Conservation (phyloP, 257 asterid species). For the Solanum megistacrolobum region DNA sequence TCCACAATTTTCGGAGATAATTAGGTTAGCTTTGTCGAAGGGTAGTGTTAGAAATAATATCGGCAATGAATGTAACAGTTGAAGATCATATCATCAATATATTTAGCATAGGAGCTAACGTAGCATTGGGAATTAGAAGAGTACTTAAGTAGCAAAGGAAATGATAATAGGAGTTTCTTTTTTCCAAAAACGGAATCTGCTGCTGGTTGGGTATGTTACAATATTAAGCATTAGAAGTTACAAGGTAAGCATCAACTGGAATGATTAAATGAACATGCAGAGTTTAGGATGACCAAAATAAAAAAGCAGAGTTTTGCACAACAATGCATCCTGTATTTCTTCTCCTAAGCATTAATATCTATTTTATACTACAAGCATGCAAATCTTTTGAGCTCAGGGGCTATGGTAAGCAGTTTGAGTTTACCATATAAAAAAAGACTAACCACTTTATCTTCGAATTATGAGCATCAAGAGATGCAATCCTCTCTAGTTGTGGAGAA, state of each 20-base stretch:
- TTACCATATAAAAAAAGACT: not conserved
- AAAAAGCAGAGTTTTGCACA: not conserved
- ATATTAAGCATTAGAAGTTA: not conserved
- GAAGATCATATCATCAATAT: not conserved
- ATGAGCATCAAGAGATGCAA: constrained; percentile 84
- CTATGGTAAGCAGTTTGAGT: not conserved
- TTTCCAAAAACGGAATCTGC: not conserved
- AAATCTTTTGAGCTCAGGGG: not conserved
- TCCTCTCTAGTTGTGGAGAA: constrained; percentile 80
- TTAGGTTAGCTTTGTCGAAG: not conserved
- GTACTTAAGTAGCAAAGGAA: not conserved
- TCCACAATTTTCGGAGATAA: not conserved
- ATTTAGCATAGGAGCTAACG: not conserved
- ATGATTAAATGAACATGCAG: not conserved
- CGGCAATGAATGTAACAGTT: not conserved
- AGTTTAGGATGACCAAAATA: not conserved
- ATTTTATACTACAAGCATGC: not conserved
- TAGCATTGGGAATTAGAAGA: not conserved
- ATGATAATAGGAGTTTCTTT: not conserved
- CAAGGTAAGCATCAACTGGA: not conserved
- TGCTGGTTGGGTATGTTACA: not conserved
- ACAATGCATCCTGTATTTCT: not conserved
- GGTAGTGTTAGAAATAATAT: not conserved
- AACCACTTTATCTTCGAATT: constrained; percentile 73
- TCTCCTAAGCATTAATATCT: not conserved